Base-by-base conservation (phyloP, 768 basidiomycete genomes). In the Boletales sp. region DNA sequence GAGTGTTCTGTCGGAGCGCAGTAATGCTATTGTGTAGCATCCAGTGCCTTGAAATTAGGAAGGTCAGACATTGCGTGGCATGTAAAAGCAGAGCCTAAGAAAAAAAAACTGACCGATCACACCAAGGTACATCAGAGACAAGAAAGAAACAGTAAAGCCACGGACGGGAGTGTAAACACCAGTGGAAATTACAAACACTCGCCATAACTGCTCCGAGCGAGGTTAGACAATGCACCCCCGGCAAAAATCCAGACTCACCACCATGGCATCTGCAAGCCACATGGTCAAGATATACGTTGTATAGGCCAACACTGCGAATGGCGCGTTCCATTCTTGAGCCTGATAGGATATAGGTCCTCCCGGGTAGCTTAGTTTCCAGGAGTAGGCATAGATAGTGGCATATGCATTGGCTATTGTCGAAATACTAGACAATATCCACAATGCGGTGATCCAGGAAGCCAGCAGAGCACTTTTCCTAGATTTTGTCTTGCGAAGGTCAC, bases 231-330 rank as follows among this genome's bases (percentile, higher is more conserved):
- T 4, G 10, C 11, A 34, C 32, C 5, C 14, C 5, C 24, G 24
- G 24, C 24, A 24, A 14, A 12, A 14, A 14, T 11, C 3, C 14
- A 9, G 21, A 30, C 35, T 30, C 35, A 43, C 48, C 24, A 49
- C 27, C 14, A 49, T 17, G 27, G 35, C 41, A 15, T 49, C 48
- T 10, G 48, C 35, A 8, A 43, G 19, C 48, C 48, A 49, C 17
- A 38, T 49, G 18, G 41, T 43, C 27, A 38, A 15, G 17, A n/a
- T 13, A 12, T 21, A 43, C 2, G 48, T 11, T 13, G 35, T 10
- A 11, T 0, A 13, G 4, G 35, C 17, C 10, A 49, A 27, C 2
- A 29, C 15, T 8, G 48, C 35, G 21, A 49, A 4, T 8, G 48
- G 35, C 29, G 37, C 32, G 48, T 38, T 49, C 48, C 48, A 49